Evolutionary conservation across 441 rosid genomes (phyloP), one percentile per base, ranked within the genome.

Genomic region (Populus hybrid): DNA sequence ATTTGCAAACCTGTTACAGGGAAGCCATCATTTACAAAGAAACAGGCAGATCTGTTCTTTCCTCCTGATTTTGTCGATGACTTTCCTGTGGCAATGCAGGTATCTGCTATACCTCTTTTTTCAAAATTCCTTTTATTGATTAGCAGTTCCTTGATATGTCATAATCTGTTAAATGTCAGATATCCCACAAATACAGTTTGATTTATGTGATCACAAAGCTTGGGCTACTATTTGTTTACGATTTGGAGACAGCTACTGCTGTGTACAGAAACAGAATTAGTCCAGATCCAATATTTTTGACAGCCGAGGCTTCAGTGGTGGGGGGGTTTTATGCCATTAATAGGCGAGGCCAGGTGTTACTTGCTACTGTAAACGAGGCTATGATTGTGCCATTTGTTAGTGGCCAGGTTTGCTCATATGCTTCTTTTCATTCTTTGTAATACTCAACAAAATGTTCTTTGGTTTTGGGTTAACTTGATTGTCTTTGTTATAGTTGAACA

Each of bases 31-130:
- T 95, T 93, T 83, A 77, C 97, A 11, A 97, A 97, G 89, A 97
- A 95, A 84, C 98, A 93, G 85, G 98, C 99, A 21, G 99, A 95
- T 87, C 97, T 97, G 35, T 95, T 97, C 88, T 97, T 97, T 77
- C 99, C 99, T 42, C 99, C 99, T 69, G 99, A 97, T 86, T 97
- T 97, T 87, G 97, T 95, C 57, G 99, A 97, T 81, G 99, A 97
- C 82, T 97, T 97, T 83, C 99, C 99, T 54, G 99, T 97, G 57
- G 97, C 99, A 68, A 97, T 97, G 99, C 99, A 97, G 98, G 99
- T 97, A 74, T 57, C 75, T 50, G 30, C 72, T 73, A 57, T 34
- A 46, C 24, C 57, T 26, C 5, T 61, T 57, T 68, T 30, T 57
- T 68, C 30, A 5, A 59, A 67, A 34, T 10, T 73, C 26, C 30